Evolutionary conservation across 306 rosid genomes (phyloP).

Genomic region (Prunus armeniaca): DNA sequence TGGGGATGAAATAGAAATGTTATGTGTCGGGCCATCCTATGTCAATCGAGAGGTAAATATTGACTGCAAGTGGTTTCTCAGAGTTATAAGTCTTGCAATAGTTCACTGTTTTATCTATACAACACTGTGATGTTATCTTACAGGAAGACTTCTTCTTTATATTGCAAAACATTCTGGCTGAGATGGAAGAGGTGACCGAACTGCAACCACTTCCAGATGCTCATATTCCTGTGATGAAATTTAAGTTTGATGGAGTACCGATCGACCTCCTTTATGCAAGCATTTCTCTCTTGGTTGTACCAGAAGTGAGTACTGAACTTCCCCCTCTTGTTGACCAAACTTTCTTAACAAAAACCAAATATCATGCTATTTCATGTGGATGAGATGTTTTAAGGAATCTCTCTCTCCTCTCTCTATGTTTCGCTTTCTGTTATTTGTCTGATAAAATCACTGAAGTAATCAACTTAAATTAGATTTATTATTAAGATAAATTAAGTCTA

Average conservation of each 20-base stretch:
- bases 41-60: constrained; percentile 65
- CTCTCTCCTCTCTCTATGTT: background rate
- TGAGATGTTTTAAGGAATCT: background rate
- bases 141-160: constrained; percentile 82
- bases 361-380: background rate
- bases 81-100: background rate
- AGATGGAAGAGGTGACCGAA: constrained; percentile 86
- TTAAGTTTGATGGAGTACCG: constrained; percentile 80
- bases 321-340: background rate
- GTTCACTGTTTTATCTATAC: background rate
- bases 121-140: constrained; percentile 17
- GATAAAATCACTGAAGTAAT: background rate
- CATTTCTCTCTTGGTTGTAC: constrained; percentile 70
- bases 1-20: constrained; percentile 78
- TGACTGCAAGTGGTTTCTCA: background rate
- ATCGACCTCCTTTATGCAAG: constrained; percentile 87
- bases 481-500: no score
- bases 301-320: constrained; percentile 60
- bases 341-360: background rate
- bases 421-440: background rate
- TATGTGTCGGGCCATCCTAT: constrained; percentile 84
- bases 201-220: constrained; percentile 92
- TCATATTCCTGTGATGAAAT: constrained; percentile 92
- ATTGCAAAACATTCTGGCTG: constrained; percentile 68
- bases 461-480: no score